Percentiles rank a stretch among this genome's conserved stretches.
These are phyloP conservation scores for Phalaenopsis equestris DNA, from an alignment of 106 monocot species.

Conservation along the genomic window DNA sequence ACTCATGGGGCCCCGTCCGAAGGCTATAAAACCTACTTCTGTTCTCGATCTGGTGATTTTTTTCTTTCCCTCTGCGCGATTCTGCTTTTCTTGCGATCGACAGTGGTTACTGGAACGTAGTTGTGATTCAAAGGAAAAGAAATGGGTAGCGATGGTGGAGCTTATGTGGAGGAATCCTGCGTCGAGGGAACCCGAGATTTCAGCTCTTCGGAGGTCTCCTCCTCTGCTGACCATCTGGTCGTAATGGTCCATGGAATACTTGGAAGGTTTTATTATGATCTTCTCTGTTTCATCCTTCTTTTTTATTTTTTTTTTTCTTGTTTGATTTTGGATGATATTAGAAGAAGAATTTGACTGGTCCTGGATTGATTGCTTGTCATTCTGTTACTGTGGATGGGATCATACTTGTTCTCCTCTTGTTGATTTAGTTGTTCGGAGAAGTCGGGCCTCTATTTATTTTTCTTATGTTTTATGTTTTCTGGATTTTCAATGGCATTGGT, in stretches of 20 bases:
- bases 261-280: conserved; percentile 44
- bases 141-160: conserved; percentile 37
- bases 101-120: not conserved
- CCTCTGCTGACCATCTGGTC: conserved; percentile 67
- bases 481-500: not conserved
- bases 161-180: conserved; percentile 23
- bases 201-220: conserved; percentile 22
- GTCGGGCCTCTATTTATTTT: not conserved
- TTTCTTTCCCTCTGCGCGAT: not conserved
- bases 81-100: not conserved
- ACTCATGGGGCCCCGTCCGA: not conserved
- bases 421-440: not conserved
- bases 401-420: not conserved
- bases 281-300: not conserved
- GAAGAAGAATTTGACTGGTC: not conserved
- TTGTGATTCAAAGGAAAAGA: not conserved
- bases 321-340: not conserved
- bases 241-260: conserved; percentile 94
- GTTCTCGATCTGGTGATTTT: not conserved
- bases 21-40: not conserved
- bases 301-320: not conserved
- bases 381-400: not conserved
- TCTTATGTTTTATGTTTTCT: not conserved
- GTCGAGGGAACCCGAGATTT: conserved; percentile 33
- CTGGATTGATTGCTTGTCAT: not conserved